phyloP scores from a whole-genome alignment of 2,329 filamentous ascomycete species.

The Paramyrothecium sp. region DNA sequence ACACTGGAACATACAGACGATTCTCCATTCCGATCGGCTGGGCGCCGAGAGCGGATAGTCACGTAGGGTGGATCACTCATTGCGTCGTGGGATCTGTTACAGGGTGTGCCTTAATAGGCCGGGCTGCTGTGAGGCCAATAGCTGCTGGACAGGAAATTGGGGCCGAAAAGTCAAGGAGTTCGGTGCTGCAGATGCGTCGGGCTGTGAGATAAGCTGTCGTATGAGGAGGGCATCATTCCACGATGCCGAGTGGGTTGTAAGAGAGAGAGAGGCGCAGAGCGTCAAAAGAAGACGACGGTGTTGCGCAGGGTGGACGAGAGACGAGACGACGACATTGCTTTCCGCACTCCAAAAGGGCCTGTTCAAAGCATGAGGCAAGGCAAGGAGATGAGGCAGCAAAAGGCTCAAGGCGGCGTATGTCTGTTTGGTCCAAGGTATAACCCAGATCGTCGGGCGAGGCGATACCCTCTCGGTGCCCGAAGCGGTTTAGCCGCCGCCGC shows the following conservation, averaged over 20 bases:
- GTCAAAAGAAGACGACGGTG: too few relatives aligned
- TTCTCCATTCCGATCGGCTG: constrained; percentile 1
- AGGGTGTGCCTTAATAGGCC: neutral
- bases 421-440: too few relatives aligned
- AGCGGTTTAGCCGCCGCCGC: constrained; percentile 24
- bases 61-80: constrained; percentile 1
- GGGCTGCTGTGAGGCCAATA: neutral
- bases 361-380: too few relatives aligned
- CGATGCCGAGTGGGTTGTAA: neutral
- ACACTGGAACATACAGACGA: neutral
- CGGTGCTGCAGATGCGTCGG: neutral
- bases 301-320: too few relatives aligned
- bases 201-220: neutral
- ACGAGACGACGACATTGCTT: too few relatives aligned
- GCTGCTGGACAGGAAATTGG: neutral
- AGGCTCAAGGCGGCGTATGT: too few relatives aligned
- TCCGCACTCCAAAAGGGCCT: too few relatives aligned
- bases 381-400: too few relatives aligned
- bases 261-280: too few relatives aligned
- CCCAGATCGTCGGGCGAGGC: neutral
- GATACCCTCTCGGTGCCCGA: constrained; percentile 29
- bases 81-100: neutral
- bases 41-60: constrained; percentile 1
- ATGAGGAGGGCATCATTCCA: neutral
- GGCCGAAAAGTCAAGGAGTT: neutral